phyloP scores from a whole-genome alignment of 2,329 filamentous ascomycete genomes.

The Cladosporium sp. region DNA sequence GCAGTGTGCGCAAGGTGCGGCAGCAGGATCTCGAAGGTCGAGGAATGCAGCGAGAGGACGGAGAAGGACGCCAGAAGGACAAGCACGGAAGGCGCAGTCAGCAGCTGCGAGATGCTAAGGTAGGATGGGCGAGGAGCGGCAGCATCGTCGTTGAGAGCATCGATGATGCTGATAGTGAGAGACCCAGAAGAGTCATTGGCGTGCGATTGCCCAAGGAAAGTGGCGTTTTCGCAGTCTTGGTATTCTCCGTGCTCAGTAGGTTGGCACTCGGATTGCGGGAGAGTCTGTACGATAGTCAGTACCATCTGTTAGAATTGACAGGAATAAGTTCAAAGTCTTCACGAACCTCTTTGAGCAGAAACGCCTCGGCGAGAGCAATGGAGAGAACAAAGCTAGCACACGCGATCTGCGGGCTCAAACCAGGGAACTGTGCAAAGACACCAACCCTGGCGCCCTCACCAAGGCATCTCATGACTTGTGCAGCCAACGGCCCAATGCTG shows the following conservation, averaged over 20 bases:
- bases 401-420: slow-evolving; percentile 41
- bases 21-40: slow-evolving; percentile 48
- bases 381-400: slow-evolving; percentile 39
- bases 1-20: slow-evolving; percentile 45
- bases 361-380: slow-evolving; percentile 37
- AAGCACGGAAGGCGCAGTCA: slow-evolving; percentile 44
- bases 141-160: slow-evolving; percentile 27
- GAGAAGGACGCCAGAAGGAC: slow-evolving; percentile 47
- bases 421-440: slow-evolving; percentile 42
- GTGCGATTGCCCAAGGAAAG: slow-evolving; percentile 38
- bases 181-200: slow-evolving; percentile 31
- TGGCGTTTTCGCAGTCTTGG: slow-evolving; percentile 42
- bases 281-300: slow-evolving; percentile 17
- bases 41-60: slow-evolving; percentile 53
- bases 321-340: background rate
- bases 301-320: background rate
- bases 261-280: slow-evolving; percentile 14
- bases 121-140: slow-evolving; percentile 28
- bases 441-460: slow-evolving; percentile 34
- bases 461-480: slow-evolving; percentile 40
- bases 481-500: slow-evolving; percentile 42
- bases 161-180: slow-evolving; percentile 33
- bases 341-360: slow-evolving; percentile 40
- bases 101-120: slow-evolving; percentile 42
- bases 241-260: slow-evolving; percentile 19